Base-by-base conservation (phyloP, 2,329 filamentous ascomycete genomes). In the Alternaria burnsii region DNA sequence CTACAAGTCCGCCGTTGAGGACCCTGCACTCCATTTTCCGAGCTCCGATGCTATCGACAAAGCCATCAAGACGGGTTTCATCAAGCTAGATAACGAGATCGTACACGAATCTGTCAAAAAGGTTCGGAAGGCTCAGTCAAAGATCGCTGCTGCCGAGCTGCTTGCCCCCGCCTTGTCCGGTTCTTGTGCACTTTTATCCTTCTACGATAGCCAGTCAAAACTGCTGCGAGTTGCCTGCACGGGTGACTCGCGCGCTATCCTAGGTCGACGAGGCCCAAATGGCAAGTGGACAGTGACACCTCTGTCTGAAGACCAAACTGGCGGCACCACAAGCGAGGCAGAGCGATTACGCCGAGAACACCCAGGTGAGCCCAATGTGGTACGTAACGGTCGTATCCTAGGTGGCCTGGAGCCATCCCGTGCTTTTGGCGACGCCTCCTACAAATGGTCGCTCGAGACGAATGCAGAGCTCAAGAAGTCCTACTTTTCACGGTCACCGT, bases 141-240 rank as follows among this genome's bases (percentile, higher is more conserved):
- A 97, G 80, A 86, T 90, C n/a, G 89, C 93, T 18, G 95, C 94
- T 3, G 94, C 95, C 5, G 94, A 98, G 80, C 85, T 97, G 7
- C 87, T 99, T 14, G 94, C 94, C 10, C 95, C 95, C 9, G 96
- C 95, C 7, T 84, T 98, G 24, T 97, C 95, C 2, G 95, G 95
- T n/a, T 98, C 96, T 1, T 99, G 95, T 76, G 96, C 95, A 41
- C 87, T 99, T 6, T 86, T 99, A 10, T 97, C 93, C 7, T 99
- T 99, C 81, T 99, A 98, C 80, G 94, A 99, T 77, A 94, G 89
- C 74, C 87, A 87, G 52, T 91, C 91, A 43, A 93, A 97, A 76
- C 88, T 95, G 41, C 85, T 99, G 16, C 89, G 93, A n/a, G 93
- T 98, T 12, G 95, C 95, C 11, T 97, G 93, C 77, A 97, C 95